Evolutionary conservation across 2,329 filamentous ascomycete genomes (phyloP).

Genomic region (Epichloe aotearoae): DNA sequence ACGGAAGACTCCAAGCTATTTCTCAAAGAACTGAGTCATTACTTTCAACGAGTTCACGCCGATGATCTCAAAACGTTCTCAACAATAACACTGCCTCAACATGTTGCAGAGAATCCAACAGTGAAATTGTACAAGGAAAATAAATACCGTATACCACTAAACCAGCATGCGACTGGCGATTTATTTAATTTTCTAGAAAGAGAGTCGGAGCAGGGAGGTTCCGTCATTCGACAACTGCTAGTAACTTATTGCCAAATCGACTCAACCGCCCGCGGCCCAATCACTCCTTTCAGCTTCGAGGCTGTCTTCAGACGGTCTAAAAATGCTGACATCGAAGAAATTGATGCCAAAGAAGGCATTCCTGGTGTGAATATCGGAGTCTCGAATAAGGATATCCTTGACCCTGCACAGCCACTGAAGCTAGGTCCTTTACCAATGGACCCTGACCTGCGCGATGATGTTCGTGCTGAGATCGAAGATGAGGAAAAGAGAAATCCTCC

Average conservation of each 20-base stretch:
- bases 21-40: conserved; percentile 49
- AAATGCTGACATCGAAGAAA: conserved; percentile 48
- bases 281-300: conserved; percentile 51
- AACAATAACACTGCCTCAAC: conserved; percentile 61
- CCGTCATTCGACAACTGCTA: conserved; percentile 63
- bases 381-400: conserved; percentile 46
- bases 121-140: conserved; percentile 72
- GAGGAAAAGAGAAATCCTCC: conserved; percentile 72
- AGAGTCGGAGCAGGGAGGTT: conserved; percentile 70
- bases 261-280: conserved; percentile 45
- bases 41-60: conserved; percentile 65
- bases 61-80: conserved; percentile 71
- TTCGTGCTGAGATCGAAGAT: conserved; percentile 75
- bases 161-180: conserved; percentile 67
- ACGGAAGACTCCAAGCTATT: conserved; percentile 61
- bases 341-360: conserved; percentile 51
- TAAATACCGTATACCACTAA: conserved; percentile 85
- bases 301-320: conserved; percentile 43
- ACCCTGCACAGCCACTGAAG: conserved; percentile 46
- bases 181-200: conserved; percentile 81
- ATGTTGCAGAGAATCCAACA: conserved; percentile 63
- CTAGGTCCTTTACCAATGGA: conserved; percentile 80
- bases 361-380: conserved; percentile 49
- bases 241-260: conserved; percentile 45
- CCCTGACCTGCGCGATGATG: conserved; percentile 65